Evolutionary conservation across 1,284 basidiomycete genomes (phyloP).

Genomic region (Mycena citricolor): DNA sequence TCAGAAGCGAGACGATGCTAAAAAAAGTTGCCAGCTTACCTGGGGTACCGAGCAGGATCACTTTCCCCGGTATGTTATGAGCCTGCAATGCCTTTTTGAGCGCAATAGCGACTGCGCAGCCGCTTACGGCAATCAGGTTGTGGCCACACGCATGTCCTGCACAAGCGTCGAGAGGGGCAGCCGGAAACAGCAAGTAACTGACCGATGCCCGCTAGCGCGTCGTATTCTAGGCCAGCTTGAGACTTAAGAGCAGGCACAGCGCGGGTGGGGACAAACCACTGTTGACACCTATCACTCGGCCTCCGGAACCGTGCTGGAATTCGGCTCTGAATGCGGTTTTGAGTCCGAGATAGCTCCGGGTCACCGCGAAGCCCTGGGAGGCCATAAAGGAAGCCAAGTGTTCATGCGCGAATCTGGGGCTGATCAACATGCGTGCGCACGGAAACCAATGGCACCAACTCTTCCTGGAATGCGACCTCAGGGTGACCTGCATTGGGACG

Average conservation of each 20-base stretch:
- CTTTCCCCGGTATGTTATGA: slow-evolving; percentile 65
- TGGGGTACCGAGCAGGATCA: slow-evolving; percentile 84
- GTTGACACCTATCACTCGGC: slow-evolving; percentile 70
- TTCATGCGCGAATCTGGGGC: slow-evolving; percentile 56
- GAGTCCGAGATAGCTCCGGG: slow-evolving; percentile 60
- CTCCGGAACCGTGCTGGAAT: slow-evolving; percentile 58
- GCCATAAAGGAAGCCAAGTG: slow-evolving; percentile 55
- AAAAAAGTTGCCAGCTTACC: slow-evolving; percentile 39
- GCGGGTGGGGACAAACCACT: slow-evolving; percentile 37
- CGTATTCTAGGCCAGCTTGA: slow-evolving; percentile 48
- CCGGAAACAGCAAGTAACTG: slow-evolving; percentile 67
- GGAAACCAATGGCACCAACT: slow-evolving; percentile 35
- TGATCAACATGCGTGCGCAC: slow-evolving; percentile 1
- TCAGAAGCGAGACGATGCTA: slow-evolving; percentile 2
- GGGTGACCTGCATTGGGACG: slow-evolving; percentile 59
- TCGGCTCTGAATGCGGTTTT: slow-evolving; percentile 79
- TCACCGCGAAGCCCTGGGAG: slow-evolving; percentile 62
- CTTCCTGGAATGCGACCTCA: slow-evolving; percentile 56
- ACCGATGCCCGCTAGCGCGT: slow-evolving; percentile 61
- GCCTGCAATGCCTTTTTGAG: slow-evolving; percentile 66
- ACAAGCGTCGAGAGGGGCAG: neutral
- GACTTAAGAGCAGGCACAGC: slow-evolving; percentile 2
- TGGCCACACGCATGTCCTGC: slow-evolving; percentile 78
- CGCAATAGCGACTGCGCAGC: slow-evolving; percentile 75
- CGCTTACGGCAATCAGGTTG: slow-evolving; percentile 82